Conservation (phyloP, 78 protist genomes). For the Planoprotostelium fungivorum region DNA sequence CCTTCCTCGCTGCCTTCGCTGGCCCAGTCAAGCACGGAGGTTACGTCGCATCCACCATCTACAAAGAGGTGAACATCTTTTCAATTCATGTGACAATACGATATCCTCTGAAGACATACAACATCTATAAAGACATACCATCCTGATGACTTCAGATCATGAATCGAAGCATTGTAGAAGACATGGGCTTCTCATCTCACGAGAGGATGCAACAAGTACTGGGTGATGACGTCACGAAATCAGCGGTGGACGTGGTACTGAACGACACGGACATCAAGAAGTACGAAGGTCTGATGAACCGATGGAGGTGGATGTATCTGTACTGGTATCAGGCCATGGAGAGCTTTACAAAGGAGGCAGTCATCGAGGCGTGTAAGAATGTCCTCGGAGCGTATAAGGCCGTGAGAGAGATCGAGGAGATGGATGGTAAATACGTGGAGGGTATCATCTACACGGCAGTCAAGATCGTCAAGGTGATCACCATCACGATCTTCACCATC, state of each 20-base stretch:
- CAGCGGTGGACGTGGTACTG: not conserved
- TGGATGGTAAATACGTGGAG: not conserved
- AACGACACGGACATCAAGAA: not conserved
- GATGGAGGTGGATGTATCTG: not conserved
- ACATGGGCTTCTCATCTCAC: not conserved
- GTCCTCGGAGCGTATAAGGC: not conserved
- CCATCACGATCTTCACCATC: no score
- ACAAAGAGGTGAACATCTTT: not conserved
- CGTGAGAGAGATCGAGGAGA: not conserved
- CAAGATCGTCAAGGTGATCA: not conserved
- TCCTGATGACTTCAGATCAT: not conserved
- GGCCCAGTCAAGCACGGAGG: not conserved
- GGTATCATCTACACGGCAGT: not conserved
- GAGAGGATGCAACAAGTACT: not conserved
- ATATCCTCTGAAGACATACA: not conserved
- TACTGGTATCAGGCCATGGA: not conserved
- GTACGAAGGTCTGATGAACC: not conserved
- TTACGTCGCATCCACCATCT: not conserved
- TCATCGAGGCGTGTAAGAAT: not conserved
- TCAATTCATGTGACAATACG: not conserved
- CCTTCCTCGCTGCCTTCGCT: not conserved
- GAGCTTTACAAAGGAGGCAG: not conserved
- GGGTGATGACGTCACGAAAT: not conserved
- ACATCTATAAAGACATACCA: not conserved
- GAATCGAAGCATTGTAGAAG: not conserved